phyloP scores from a whole-genome alignment of 2,329 filamentous ascomycete species.

The Zasmidium angulare region DNA sequence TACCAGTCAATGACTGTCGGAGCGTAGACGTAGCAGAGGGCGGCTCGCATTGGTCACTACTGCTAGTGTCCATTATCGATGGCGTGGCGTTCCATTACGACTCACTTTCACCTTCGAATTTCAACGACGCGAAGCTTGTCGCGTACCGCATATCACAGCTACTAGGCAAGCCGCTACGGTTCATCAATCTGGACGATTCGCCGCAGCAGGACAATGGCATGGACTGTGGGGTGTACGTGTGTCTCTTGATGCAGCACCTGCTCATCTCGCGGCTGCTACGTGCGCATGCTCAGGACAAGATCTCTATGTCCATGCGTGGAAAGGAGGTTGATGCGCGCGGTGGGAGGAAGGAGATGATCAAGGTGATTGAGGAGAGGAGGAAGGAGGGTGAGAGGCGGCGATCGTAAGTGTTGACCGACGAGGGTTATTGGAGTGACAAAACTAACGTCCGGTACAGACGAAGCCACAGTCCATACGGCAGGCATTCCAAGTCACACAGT shows the following conservation, averaged over 20 bases:
- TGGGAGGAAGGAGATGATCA: slow-evolving; percentile 85
- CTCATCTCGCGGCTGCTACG: slow-evolving; percentile 78
- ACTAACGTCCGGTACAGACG: slow-evolving; percentile 13
- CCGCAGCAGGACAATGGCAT: slow-evolving; percentile 90
- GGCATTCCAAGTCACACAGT: slow-evolving; percentile 19
- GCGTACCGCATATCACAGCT: slow-evolving; percentile 68
- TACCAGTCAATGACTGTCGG: slow-evolving; percentile 87
- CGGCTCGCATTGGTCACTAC: slow-evolving; percentile 90
- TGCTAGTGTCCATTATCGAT: slow-evolving; percentile 85
- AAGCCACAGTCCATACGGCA: slow-evolving; percentile 23
- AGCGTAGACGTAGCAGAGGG: slow-evolving; percentile 78
- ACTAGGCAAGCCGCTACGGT: slow-evolving; percentile 66
- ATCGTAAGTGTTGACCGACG: slow-evolving; percentile 60
- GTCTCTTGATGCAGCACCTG: slow-evolving; percentile 91
- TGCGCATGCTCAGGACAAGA: slow-evolving; percentile 78
- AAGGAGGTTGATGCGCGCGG: slow-evolving; percentile 78
- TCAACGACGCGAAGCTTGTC: slow-evolving; percentile 68
- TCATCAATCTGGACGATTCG: slow-evolving; percentile 78
- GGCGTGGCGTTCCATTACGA: slow-evolving; percentile 97
- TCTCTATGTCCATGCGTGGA: slow-evolving; percentile 89
- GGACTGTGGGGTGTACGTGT: slow-evolving; percentile 96
- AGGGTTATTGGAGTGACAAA: slow-evolving; percentile 2
- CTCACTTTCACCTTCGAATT: slow-evolving; percentile 74
- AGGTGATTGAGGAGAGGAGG: slow-evolving; percentile 80
- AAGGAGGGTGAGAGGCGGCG: slow-evolving; percentile 83